phyloP scores from a whole-genome alignment of 2,329 filamentous ascomycete species.

The Cladophialophora chaetospira region DNA sequence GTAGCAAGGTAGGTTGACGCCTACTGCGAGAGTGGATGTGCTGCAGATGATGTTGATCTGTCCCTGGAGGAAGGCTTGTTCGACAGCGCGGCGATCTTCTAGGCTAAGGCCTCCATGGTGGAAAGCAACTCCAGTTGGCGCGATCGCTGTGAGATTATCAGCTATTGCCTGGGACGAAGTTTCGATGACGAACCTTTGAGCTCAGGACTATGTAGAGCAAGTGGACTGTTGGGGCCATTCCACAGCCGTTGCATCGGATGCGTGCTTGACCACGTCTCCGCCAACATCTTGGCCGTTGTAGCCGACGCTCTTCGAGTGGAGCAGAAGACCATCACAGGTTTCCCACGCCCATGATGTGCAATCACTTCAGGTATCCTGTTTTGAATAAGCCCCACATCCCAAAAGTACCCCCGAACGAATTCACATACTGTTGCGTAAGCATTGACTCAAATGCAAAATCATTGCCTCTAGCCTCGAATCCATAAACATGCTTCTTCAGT shows the following conservation, averaged over 20 bases:
- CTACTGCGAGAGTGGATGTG: constrained; percentile 81
- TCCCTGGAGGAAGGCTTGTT: constrained; percentile 68
- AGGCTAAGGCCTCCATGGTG: constrained; percentile 76
- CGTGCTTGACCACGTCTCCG: constrained; percentile 64
- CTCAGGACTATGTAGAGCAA: constrained; percentile 60
- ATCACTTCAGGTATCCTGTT: constrained; percentile 67
- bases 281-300: constrained; percentile 67
- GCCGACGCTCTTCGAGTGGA: constrained; percentile 72
- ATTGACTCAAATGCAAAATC: constrained; percentile 76
- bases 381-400: background rate
- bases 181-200: constrained; percentile 54
- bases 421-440: constrained; percentile 60
- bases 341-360: constrained; percentile 64
- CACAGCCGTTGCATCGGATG: constrained; percentile 60
- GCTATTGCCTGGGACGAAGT: no score
- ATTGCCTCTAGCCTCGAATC: constrained; percentile 65
- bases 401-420: no score
- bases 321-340: constrained; percentile 83
- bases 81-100: constrained; percentile 66
- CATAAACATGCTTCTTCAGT: constrained; percentile 74
- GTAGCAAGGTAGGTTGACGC: constrained; percentile 81
- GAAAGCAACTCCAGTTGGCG: constrained; percentile 68
- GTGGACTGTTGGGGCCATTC: constrained; percentile 57
- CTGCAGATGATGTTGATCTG: constrained; percentile 82
- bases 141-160: constrained; percentile 32